phyloP scores from a whole-genome alignment of 2,329 filamentous ascomycete genomes.

The Coniella vitis region DNA sequence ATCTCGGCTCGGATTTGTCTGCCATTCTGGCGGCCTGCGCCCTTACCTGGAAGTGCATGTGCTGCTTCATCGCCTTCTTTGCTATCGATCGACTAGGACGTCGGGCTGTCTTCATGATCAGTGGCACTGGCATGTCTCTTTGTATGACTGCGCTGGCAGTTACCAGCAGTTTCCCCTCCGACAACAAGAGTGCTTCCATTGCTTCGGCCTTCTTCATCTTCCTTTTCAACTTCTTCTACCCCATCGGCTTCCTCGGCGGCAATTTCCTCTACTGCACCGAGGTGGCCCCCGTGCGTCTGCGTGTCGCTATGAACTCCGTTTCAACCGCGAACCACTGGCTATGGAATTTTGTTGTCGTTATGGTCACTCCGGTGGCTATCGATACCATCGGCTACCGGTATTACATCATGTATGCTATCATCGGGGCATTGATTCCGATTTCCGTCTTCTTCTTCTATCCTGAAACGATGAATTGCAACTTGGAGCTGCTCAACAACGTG shows the following conservation, averaged over 20 bases:
- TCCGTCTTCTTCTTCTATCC: constrained; percentile 39
- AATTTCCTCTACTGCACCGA: constrained; percentile 56
- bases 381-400: constrained; percentile 44
- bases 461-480: no score
- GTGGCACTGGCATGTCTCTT: constrained; percentile 43
- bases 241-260: constrained; percentile 50
- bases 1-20: constrained; percentile 29
- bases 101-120: constrained; percentile 44
- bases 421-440: constrained; percentile 37
- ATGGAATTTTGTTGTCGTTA: constrained; percentile 39
- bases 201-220: constrained; percentile 50
- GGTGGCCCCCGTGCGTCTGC: constrained; percentile 43
- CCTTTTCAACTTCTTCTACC: constrained; percentile 54
- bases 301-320: constrained; percentile 48
- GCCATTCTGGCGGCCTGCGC: constrained; percentile 38
- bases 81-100: constrained; percentile 45
- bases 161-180: constrained; percentile 39
- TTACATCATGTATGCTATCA: constrained; percentile 42
- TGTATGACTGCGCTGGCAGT: constrained; percentile 50
- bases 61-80: constrained; percentile 41
- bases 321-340: constrained; percentile 49
- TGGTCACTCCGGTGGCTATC: constrained; percentile 40
- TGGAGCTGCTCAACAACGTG: no score
- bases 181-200: constrained; percentile 41
- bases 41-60: constrained; percentile 50